phyloP scores from a whole-genome alignment of 2,329 filamentous ascomycete genomes.

The Paraphaeosphaeria minitans region DNA sequence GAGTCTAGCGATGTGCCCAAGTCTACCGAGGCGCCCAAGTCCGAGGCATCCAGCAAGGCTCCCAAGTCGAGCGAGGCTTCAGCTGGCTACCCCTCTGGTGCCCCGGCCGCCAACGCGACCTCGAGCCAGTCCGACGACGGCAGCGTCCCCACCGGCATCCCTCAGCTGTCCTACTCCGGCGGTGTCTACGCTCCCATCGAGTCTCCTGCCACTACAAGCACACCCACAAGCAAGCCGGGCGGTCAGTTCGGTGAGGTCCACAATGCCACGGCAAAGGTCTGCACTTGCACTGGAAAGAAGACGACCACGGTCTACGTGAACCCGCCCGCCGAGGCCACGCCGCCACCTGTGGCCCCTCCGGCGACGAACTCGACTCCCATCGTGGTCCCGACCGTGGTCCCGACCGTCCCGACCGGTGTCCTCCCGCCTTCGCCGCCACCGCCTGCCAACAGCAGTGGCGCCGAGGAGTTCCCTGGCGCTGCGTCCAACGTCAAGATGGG shows the following conservation, averaged over 20 bases:
- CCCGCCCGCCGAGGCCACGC: slow-evolving; percentile 13
- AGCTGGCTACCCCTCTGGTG: slow-evolving; percentile 10
- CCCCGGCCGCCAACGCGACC: slow-evolving; percentile 10
- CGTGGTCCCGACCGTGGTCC: not conserved
- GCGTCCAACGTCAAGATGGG: slow-evolving; percentile 24
- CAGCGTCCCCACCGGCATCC: slow-evolving; percentile 11
- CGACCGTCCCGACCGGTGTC: slow-evolving; percentile 1
- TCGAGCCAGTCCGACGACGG: slow-evolving; percentile 6
- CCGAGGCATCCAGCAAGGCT: slow-evolving; percentile 3
- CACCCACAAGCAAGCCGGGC: slow-evolving; percentile 20
- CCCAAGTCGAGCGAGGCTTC: slow-evolving; percentile 14
- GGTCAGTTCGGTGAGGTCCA: slow-evolving; percentile 18
- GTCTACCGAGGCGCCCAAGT: not conserved
- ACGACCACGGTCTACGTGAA: slow-evolving; percentile 32
- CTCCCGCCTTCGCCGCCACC: slow-evolving; percentile 10
- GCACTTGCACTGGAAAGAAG: slow-evolving; percentile 24
- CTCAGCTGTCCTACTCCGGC: slow-evolving; percentile 3
- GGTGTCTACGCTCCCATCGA: slow-evolving; percentile 6
- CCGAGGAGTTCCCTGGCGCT: slow-evolving; percentile 31
- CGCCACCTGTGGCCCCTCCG: slow-evolving; percentile 15
- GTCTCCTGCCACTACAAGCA: slow-evolving; percentile 5
- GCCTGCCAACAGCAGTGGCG: slow-evolving; percentile 30
- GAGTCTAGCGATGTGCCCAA: not conserved
- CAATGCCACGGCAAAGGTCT: slow-evolving; percentile 13
- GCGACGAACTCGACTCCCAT: slow-evolving; percentile 13